Evolutionary conservation across 805 yeast species (phyloP).

Genomic region (Metschnikowia santaceciliae): DNA sequence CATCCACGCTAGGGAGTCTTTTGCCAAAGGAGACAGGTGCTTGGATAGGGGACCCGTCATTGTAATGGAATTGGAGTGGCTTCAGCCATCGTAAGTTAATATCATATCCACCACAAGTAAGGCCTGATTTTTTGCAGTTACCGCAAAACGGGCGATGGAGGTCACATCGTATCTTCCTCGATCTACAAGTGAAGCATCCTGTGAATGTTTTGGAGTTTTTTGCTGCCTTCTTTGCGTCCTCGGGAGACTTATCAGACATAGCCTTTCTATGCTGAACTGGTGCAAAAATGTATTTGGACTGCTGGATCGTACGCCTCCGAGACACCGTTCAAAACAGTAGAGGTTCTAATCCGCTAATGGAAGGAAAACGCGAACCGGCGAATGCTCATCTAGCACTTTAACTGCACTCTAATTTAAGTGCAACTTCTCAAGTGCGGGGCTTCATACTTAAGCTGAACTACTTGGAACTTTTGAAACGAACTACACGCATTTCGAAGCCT

Average conservation of each 20-base stretch:
- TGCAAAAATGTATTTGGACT: neutral
- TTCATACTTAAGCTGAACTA: neutral
- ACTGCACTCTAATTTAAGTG: neutral
- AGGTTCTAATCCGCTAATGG: neutral
- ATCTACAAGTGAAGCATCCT: conserved; percentile 86
- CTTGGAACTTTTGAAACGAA: neutral
- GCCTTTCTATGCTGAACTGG: neutral
- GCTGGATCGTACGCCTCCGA: neutral
- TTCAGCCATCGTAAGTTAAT: conserved; percentile 77
- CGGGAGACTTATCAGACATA: neutral
- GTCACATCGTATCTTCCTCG: conserved; percentile 79
- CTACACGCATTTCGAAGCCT: no score
- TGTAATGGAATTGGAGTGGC: conserved; percentile 37
- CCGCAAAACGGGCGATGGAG: conserved; percentile 63
- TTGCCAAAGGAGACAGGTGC: conserved; percentile 30
- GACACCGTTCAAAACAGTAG: neutral
- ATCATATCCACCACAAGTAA: conserved; percentile 78
- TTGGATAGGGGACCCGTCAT: conserved; percentile 26
- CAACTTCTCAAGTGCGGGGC: neutral
- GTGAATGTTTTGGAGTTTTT: conserved; percentile 60
- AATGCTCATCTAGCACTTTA: neutral
- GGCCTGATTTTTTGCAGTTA: conserved; percentile 64
- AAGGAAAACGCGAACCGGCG: neutral
- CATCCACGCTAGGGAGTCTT: conserved; percentile 14
- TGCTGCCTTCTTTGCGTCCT: neutral